Evolutionary conservation across 2,329 filamentous ascomycete genomes (phyloP).

Genomic region (Trichoderma endophyticum): DNA sequence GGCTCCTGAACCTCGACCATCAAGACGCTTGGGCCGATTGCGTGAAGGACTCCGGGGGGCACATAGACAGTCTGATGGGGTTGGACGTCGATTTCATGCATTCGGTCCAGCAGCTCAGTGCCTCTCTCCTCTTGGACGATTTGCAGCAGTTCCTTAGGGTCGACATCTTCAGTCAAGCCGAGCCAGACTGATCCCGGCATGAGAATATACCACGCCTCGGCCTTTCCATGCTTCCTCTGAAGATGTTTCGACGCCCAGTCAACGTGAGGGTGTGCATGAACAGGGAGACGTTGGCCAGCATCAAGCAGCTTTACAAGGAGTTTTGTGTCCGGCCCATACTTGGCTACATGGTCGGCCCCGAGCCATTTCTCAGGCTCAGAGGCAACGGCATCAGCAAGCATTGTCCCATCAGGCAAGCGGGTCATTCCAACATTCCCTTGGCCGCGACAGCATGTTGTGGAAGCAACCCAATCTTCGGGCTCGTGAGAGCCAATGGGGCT

Average conservation of each 20-base stretch:
- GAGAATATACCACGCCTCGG: slow-evolving; percentile 26
- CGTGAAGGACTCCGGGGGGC: slow-evolving; percentile 23
- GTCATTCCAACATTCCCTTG: slow-evolving; percentile 19
- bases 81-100: slow-evolving; percentile 22
- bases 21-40: slow-evolving; percentile 24
- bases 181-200: slow-evolving; percentile 21
- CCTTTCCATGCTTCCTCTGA: slow-evolving; percentile 23
- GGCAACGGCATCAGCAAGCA: slow-evolving; percentile 21
- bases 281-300: slow-evolving; percentile 23
- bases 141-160: slow-evolving; percentile 11
- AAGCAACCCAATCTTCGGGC: slow-evolving; percentile 25
- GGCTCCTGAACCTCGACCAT: slow-evolving; percentile 24
- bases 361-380: slow-evolving; percentile 23
- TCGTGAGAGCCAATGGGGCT: slow-evolving; percentile 14
- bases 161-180: slow-evolving; percentile 19
- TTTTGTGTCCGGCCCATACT: slow-evolving; percentile 23
- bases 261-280: slow-evolving; percentile 24
- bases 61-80: slow-evolving; percentile 25
- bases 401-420: slow-evolving; percentile 18
- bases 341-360: slow-evolving; percentile 19
- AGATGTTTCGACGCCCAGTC: slow-evolving; percentile 23
- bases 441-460: slow-evolving; percentile 23
- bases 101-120: slow-evolving; percentile 15
- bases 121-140: slow-evolving; percentile 19
- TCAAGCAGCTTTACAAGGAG: slow-evolving; percentile 26